Evolutionary conservation across 2,329 filamentous ascomycete genomes (phyloP).

Genomic region (Fusarium xylarioides): DNA sequence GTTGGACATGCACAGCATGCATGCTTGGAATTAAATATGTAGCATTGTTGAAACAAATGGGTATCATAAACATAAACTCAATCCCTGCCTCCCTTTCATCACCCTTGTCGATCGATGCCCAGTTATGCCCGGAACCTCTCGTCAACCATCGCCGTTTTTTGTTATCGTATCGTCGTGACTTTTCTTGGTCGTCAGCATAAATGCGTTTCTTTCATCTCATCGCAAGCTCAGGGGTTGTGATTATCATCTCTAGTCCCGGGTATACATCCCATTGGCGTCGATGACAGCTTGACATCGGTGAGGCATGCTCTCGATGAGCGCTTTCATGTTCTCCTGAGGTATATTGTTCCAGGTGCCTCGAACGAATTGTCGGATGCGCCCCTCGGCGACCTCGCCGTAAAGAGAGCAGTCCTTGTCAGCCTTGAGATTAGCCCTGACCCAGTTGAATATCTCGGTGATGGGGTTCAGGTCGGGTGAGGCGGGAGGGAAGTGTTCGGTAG

Average conservation of each 20-base stretch:
- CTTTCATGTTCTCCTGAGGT: not conserved
- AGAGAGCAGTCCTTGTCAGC: not conserved
- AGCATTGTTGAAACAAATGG: conserved; percentile 5
- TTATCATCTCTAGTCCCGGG: not conserved
- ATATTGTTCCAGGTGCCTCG: conserved; percentile 9
- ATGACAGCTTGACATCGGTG: conserved; percentile 27
- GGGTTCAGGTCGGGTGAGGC: conserved; percentile 27
- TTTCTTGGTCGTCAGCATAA: not conserved
- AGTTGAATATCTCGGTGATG: conserved; percentile 3
- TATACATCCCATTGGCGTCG: conserved; percentile 24
- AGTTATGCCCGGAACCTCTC: not conserved
- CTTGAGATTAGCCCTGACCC: conserved; percentile 5
- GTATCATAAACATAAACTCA: not conserved
- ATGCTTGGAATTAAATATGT: too few species aligned
- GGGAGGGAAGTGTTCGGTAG: conserved; percentile 9
- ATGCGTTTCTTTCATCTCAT: not conserved
- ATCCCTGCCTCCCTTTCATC: not conserved
- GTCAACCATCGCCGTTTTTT: not conserved
- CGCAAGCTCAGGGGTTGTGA: not conserved
- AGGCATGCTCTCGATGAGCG: conserved; percentile 17
- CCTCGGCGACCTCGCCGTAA: not conserved
- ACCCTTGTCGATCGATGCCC: not conserved
- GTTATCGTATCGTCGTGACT: not conserved
- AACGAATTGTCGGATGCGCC: not conserved
- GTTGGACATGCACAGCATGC: not conserved